phyloP scores from a whole-genome alignment of 179 eudicot species.

The Sideroxylon spinosum region DNA sequence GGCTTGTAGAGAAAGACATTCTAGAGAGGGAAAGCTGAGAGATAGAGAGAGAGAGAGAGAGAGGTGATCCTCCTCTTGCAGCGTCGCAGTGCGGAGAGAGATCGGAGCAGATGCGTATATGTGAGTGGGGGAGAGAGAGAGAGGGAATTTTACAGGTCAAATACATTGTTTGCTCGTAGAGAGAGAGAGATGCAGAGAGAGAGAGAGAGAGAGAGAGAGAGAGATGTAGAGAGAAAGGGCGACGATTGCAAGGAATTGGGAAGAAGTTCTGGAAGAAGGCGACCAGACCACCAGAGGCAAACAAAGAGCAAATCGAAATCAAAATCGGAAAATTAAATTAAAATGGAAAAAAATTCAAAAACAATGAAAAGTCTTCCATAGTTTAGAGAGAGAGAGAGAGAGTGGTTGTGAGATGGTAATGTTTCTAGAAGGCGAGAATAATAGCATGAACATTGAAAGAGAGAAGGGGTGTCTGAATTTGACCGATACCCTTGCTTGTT shows the following conservation, averaged over 20 bases:
- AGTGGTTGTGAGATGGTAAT: background rate
- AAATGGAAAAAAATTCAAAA: background rate
- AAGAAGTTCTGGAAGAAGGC: conserved; percentile 41
- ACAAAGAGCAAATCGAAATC: background rate
- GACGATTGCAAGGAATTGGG: conserved; percentile 18
- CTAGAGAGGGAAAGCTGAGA: background rate
- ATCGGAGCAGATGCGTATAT: conserved; percentile 13
- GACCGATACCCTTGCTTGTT: conserved; percentile 5
- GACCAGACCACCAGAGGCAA: conserved; percentile 20
- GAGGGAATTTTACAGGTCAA: conserved; percentile 26
- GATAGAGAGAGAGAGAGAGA: background rate
- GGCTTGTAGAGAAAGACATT: conserved; percentile 14
- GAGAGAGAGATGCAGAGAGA: background rate
- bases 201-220: conserved; percentile 4
- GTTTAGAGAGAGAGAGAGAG: conserved; percentile 6
- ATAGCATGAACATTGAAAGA: background rate
- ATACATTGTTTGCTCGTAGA: background rate
- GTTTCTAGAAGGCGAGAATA: background rate
- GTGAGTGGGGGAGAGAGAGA: conserved; percentile 26
- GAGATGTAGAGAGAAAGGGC: conserved; percentile 8
- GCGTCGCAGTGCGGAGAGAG: conserved; percentile 8
- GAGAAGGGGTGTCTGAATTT: conserved; percentile 20
- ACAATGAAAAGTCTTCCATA: conserved; percentile 11
- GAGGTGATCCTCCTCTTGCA: background rate
- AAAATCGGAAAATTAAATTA: background rate